phyloP scores from a whole-genome alignment of 345 rosid species.

The Populus ilicifolia region DNA sequence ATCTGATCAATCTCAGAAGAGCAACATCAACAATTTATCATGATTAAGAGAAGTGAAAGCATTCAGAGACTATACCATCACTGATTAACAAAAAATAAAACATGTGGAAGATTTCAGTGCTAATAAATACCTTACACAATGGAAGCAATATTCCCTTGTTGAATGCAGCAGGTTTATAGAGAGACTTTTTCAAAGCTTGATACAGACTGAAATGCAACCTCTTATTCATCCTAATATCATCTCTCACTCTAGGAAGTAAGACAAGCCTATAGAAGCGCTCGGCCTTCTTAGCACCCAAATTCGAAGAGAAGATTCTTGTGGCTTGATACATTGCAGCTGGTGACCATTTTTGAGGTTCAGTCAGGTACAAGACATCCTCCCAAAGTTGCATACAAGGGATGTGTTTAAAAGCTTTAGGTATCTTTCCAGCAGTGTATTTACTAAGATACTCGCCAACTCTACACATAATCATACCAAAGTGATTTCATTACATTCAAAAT shows the following conservation, averaged over 20 bases:
- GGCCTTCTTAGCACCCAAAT: constrained; percentile 63
- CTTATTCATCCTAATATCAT: constrained; percentile 77
- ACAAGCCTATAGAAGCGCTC: constrained; percentile 71
- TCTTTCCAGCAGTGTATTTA: constrained; percentile 78
- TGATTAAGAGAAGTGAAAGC: not conserved
- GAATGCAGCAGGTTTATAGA: constrained; percentile 90
- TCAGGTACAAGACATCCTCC: constrained; percentile 83
- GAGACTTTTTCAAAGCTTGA: constrained; percentile 72
- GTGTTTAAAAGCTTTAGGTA: constrained; percentile 81
- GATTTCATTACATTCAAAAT: not conserved
- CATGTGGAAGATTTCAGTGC: not conserved
- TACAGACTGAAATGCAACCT: constrained; percentile 77
- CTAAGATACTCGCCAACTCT: constrained; percentile 74
- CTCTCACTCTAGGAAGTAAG: constrained; percentile 88
- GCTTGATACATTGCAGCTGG: constrained; percentile 93
- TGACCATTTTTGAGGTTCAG: constrained; percentile 94
- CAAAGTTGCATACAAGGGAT: constrained; percentile 68
- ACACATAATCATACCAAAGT: constrained; percentile 15
- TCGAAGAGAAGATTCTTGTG: constrained; percentile 77
- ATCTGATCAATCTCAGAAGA: not conserved
- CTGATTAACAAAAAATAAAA: not conserved
- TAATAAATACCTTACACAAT: constrained; percentile 63
- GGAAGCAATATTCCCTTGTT: constrained; percentile 90
- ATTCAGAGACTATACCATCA: not conserved
- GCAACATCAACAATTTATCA: not conserved